Conservation (phyloP, 2,329 filamentous ascomycete genomes). For the Monilinia polystroma region DNA sequence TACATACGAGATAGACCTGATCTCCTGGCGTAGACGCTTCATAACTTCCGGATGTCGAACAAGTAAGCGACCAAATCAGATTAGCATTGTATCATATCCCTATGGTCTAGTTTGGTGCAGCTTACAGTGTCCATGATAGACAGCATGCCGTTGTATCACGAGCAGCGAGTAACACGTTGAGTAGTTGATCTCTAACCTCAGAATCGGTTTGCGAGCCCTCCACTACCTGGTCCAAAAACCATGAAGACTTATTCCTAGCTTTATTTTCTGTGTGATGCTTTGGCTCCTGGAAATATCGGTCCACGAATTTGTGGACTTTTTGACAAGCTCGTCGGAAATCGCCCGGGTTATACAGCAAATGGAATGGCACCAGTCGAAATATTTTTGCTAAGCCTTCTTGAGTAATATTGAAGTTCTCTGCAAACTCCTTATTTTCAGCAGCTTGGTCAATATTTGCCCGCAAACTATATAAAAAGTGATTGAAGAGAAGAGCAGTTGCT, state of each 20-base stretch:
- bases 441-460: slow-evolving; percentile 32
- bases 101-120: background rate
- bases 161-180: slow-evolving; percentile 14
- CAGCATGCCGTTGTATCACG: slow-evolving; percentile 45
- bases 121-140: slow-evolving; percentile 42
- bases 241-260: slow-evolving; percentile 1
- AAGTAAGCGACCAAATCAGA: slow-evolving; percentile 24
- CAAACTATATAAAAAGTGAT: slow-evolving; percentile 43
- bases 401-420: slow-evolving; percentile 43
- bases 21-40: slow-evolving; percentile 21
- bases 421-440: slow-evolving; percentile 33
- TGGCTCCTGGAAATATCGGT: slow-evolving; percentile 42
- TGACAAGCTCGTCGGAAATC: slow-evolving; percentile 32
- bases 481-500: slow-evolving; percentile 57
- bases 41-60: slow-evolving; percentile 25
- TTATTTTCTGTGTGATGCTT: background rate
- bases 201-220: slow-evolving; percentile 41
- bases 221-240: slow-evolving; percentile 8
- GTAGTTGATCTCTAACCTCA: slow-evolving; percentile 39
- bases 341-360: slow-evolving; percentile 27
- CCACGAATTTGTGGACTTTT: slow-evolving; percentile 31
- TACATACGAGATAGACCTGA: slow-evolving; percentile 1
- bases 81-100: slow-evolving; percentile 11
- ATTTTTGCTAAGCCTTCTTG: slow-evolving; percentile 39
- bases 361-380: slow-evolving; percentile 34